Evolutionary conservation across 2,329 filamentous ascomycete species (phyloP).

Genomic region (Trichoderma sp.): DNA sequence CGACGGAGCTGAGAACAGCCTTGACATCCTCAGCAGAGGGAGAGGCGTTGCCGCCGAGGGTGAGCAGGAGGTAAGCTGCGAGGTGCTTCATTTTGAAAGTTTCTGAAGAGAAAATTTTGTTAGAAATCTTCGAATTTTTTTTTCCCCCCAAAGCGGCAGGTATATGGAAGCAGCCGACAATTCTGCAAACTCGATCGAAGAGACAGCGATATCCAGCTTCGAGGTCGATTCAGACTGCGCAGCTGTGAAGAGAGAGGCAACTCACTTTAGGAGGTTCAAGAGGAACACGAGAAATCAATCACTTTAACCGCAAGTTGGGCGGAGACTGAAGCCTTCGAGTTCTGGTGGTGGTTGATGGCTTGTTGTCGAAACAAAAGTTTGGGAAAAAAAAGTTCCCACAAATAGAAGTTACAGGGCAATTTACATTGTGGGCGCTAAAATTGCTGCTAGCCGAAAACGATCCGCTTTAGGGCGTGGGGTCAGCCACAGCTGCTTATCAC

Average conservation of each 20-base stretch:
- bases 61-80: slow-evolving; percentile 97
- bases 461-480: slow-evolving; percentile 31
- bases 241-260: neutral
- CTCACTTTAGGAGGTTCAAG: slow-evolving; percentile 30
- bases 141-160: neutral
- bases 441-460: slow-evolving; percentile 32
- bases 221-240: neutral
- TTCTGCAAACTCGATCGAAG: neutral
- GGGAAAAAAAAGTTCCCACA: slow-evolving; percentile 33
- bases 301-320: slow-evolving; percentile 97
- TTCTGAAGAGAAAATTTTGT: neutral
- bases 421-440: slow-evolving; percentile 41
- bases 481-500: slow-evolving; percentile 15
- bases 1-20: slow-evolving; percentile 86
- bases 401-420: slow-evolving; percentile 31
- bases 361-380: slow-evolving; percentile 31
- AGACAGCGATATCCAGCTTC: neutral
- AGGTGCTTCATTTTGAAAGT: slow-evolving; percentile 95
- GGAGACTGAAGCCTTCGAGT: slow-evolving; percentile 99
- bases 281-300: slow-evolving; percentile 96
- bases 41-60: slow-evolving; percentile 86
- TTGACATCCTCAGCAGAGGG: slow-evolving; percentile 87
- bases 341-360: slow-evolving; percentile 52
- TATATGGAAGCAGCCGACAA: neutral
- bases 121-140: neutral